A percentile compares a stretch with the other conserved stretches of the same genome.
Conservation (phyloP, 441 rosid genomes). For the Macaranga tanarius region DNA sequence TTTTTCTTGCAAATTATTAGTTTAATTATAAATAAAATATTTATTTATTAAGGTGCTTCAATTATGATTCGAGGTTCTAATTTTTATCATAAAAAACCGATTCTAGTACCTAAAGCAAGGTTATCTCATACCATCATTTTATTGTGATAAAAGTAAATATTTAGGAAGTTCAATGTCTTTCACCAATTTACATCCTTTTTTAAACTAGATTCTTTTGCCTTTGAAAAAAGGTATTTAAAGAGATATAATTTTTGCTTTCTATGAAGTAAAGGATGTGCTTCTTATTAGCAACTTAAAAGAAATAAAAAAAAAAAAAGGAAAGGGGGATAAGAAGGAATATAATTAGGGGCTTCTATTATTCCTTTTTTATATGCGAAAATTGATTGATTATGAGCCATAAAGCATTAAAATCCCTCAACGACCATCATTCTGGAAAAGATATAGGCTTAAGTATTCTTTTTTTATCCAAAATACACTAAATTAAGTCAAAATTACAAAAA, state of each 20-base stretch:
- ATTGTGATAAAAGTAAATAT: background rate
- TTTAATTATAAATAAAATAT: no score
- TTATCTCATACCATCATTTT: background rate
- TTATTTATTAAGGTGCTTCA: no score
- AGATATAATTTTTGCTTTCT: background rate
- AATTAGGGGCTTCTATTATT: background rate
- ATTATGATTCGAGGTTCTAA: no score
- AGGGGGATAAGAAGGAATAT: conserved; percentile 13
- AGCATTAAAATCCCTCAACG: background rate
- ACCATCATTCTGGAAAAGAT: background rate
- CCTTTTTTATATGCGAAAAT: background rate
- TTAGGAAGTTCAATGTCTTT: background rate
- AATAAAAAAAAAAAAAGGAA: background rate
- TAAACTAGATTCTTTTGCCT: background rate
- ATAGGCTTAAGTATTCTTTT: background rate
- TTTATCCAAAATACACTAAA: background rate
- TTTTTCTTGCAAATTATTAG: no score
- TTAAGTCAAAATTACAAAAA: background rate
- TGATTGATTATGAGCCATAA: background rate
- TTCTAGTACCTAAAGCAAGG: no score
- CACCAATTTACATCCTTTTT: background rate
- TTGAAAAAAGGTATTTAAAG: background rate
- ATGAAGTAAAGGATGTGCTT: background rate
- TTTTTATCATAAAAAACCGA: no score
- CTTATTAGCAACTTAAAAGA: background rate